Evolutionary conservation across 257 asterid species (phyloP).

Genomic region (Rauvolfia tetraphylla): DNA sequence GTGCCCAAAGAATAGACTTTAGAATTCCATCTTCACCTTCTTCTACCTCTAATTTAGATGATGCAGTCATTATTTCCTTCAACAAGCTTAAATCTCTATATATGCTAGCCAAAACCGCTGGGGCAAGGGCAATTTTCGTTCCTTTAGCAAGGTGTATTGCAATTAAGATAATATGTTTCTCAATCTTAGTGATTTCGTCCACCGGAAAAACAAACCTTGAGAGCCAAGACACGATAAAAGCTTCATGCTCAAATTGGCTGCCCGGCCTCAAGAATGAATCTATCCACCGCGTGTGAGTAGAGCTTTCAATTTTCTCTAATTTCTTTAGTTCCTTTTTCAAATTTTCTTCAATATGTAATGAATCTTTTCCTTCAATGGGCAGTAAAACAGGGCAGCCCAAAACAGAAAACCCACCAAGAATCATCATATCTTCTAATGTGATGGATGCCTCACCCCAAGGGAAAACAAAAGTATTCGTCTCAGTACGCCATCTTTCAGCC

Average conservation of each 20-base stretch:
- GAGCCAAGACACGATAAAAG: conserved; percentile 41
- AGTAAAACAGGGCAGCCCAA: conserved; percentile 28
- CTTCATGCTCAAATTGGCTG: conserved; percentile 31
- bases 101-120: conserved; percentile 33
- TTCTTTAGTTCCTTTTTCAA: background rate
- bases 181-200: conserved; percentile 14
- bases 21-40: too few species aligned
- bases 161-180: conserved; percentile 17
- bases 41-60: background rate
- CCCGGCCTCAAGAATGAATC: conserved; percentile 22
- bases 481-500: conserved; percentile 37
- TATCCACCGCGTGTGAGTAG: conserved; percentile 25
- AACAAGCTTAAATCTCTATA: conserved; percentile 38
- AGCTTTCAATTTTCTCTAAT: background rate
- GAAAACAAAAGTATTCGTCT: conserved; percentile 36
- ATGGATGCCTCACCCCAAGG: conserved; percentile 51
- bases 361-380: conserved; percentile 3
- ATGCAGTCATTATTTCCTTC: conserved; percentile 23
- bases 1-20: conserved; percentile 21
- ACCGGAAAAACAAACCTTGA: conserved; percentile 40
- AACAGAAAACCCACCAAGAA: conserved; percentile 41
- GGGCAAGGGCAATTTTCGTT: conserved; percentile 36
- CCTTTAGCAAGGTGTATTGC: conserved; percentile 40
- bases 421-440: conserved; percentile 38
- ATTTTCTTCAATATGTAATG: background rate